Base-by-base conservation (phyloP, 108 stramenopile genomes). In the Discostella pseudostelligera region DNA sequence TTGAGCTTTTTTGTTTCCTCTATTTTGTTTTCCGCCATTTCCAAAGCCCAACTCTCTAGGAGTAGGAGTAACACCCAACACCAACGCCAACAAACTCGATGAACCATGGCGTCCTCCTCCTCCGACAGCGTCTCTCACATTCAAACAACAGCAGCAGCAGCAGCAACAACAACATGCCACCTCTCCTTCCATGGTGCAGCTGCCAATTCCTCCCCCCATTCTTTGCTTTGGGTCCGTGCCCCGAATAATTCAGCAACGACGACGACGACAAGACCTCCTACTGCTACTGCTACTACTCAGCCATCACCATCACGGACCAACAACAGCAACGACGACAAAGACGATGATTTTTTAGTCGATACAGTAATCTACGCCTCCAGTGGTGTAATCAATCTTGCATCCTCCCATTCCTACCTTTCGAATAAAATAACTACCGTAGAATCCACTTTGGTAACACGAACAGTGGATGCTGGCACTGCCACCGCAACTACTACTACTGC, bases 181-280 rank as follows among this genome's bases (percentile, higher is more conserved):
- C 73, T 86, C 46, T 24, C 83, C 36, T 83, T 86, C 59, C 87
- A 92, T 75, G 90, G 90, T 32, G 86, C 86, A 16, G 84, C 90
- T 14, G 86, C 78, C 17, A 78, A 70, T 39, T 88, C 86, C 8
- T 83, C 74, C 12, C 70, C 84, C n/a, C 84, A 88, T 57, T 82
- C 75, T 14, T 39, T 88, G 19, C 69, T 71, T 9, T 86, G 83
- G 70, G 66, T 88, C 40, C 79, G 70, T 26, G 59, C 68, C 40
- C 50, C 58, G 32, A 32, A 32, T 32, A 43, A 4, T 43, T 2
- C 42, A 43, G 4, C 32, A 32, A 32, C 32, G 5, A 32, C 32
- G 5, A 32, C 32, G 5, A 32, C 32, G 5, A 32, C 32, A 32
- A 3, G 4, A 32, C 11, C 36, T 54, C 4, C 14, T 25, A 17